Evolutionary conservation across 345 rosid species (phyloP).

Genomic region (Gossypium australe): DNA sequence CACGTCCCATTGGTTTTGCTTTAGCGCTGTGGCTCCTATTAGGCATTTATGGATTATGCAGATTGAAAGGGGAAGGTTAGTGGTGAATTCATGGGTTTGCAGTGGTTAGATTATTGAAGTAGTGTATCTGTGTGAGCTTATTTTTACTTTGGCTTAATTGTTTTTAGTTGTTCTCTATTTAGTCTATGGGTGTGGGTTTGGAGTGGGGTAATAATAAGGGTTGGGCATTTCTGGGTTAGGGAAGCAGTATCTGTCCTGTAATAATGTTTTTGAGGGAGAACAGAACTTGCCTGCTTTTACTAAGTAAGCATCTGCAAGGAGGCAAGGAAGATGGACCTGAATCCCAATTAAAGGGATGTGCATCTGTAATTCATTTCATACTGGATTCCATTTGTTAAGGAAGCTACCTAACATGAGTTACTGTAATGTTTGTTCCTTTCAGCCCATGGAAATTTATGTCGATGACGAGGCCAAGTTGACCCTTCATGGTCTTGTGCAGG

Average conservation of each 20-base stretch:
- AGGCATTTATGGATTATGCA: constrained; percentile 12
- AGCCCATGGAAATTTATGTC: constrained; percentile 99
- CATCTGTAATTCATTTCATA: constrained; percentile 54
- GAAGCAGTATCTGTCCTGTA: not conserved
- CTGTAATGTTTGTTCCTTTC: constrained; percentile 77
- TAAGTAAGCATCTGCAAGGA: constrained; percentile 28
- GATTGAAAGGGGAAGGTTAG: constrained; percentile 14
- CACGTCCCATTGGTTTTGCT: not conserved
- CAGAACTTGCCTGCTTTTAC: constrained; percentile 26
- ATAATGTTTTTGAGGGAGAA: constrained; percentile 22
- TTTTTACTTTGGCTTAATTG: not conserved
- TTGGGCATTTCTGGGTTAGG: constrained; percentile 3
- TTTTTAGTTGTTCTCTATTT: not conserved
- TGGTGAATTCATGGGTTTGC: not conserved
- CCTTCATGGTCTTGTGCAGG: constrained; percentile 99
- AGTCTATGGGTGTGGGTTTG: not conserved
- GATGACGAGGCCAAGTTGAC: constrained; percentile 99
- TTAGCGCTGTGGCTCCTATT: not conserved
- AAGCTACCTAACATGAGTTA: constrained; percentile 65
- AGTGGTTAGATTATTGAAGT: not conserved
- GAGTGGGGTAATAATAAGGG: constrained; percentile 9
- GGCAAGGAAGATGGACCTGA: constrained; percentile 42
- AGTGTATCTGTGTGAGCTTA: not conserved
- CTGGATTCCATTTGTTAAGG: constrained; percentile 59
- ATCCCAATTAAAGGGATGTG: constrained; percentile 40